Conservation (phyloP, 352 stramenopile species). For the Lagenidium giganteum region DNA sequence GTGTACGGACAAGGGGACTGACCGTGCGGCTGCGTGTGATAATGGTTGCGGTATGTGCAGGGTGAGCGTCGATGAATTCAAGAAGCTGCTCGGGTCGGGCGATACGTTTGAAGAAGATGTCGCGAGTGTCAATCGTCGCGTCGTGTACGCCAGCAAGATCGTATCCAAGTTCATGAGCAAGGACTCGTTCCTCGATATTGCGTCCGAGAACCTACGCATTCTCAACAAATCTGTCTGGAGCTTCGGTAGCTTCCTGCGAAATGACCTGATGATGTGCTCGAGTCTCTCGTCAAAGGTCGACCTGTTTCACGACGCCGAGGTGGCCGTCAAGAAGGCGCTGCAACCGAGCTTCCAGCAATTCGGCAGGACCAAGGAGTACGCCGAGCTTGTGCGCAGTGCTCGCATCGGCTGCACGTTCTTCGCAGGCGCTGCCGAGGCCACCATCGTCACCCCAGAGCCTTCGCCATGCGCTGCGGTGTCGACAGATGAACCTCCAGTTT, state of each 20-base stretch:
- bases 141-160: slow-evolving; percentile 81
- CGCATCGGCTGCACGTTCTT: slow-evolving; percentile 48
- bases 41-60: slow-evolving; percentile 13
- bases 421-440: slow-evolving; percentile 6
- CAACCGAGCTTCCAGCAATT: slow-evolving; percentile 73
- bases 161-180: slow-evolving; percentile 84
- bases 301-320: slow-evolving; percentile 71
- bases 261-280: slow-evolving; percentile 75
- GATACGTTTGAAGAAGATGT: slow-evolving; percentile 18
- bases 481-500: slow-evolving; percentile 10
- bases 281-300: slow-evolving; percentile 69
- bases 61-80: slow-evolving; percentile 85
- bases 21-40: neutral
- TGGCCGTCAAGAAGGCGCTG: slow-evolving; percentile 61
- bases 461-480: no score
- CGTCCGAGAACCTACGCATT: slow-evolving; percentile 66
- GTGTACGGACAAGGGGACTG: neutral
- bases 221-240: slow-evolving; percentile 78
- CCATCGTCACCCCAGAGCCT: slow-evolving; percentile 9
- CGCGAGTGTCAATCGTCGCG: slow-evolving; percentile 21
- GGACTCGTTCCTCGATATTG: slow-evolving; percentile 79
- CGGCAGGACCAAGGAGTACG: slow-evolving; percentile 43
- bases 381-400: slow-evolving; percentile 43
- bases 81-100: slow-evolving; percentile 49
- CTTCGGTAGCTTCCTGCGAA: slow-evolving; percentile 66